Base-by-base conservation (phyloP, 768 basidiomycete species). In the Pleurotus tuoliensis region DNA sequence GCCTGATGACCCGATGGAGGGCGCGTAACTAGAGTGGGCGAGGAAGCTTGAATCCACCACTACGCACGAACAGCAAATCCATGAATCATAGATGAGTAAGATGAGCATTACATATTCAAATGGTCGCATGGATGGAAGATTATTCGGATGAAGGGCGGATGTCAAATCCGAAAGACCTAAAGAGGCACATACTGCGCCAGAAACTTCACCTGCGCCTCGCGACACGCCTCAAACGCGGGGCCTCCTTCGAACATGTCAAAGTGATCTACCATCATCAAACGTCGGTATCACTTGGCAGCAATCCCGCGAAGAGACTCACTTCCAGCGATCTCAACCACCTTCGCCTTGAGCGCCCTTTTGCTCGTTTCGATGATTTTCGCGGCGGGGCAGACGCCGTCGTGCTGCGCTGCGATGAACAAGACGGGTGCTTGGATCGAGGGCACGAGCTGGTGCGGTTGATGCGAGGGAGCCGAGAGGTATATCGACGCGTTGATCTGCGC, bases 161-260 rank as follows among this genome's bases (percentile, higher is more conserved):
- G 7, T 30, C 27, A 7, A 30, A 30, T 30, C 27, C 7, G 6
- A 7, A 30, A 9, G 30, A 30, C 8, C 30, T 60, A 64, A 50
- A 64, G 46, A n/a, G 66, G 64, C 8, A 66, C 63, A 61, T 65
- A 60, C 55, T 66, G 65, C 49, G 55, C 48, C 5, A 69, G 58
- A 43, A 69, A 69, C 27, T 56, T 59, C 45, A 69, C 16, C 56
- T 68, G 66, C 5, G 66, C 61, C 3, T 52, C 24, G 24, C 67
- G 18, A 25, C 61, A 63, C 34, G 56, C 46, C 18, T 62, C 47
- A 47, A 64, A 58, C 13, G 63, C 62, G 37, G 57, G 48, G 22
- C n/a, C 24, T 15, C 63, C 66, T 39, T 50, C 58, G 55, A 69
- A 69, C 20, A 67, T 13, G 45, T 65, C 68, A 55, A 68, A 68